A percentile compares a stretch with the other conserved stretches of the same genome.
Conservation (phyloP, 139 green algal species). For the Tetradesmus lagerheimii region DNA sequence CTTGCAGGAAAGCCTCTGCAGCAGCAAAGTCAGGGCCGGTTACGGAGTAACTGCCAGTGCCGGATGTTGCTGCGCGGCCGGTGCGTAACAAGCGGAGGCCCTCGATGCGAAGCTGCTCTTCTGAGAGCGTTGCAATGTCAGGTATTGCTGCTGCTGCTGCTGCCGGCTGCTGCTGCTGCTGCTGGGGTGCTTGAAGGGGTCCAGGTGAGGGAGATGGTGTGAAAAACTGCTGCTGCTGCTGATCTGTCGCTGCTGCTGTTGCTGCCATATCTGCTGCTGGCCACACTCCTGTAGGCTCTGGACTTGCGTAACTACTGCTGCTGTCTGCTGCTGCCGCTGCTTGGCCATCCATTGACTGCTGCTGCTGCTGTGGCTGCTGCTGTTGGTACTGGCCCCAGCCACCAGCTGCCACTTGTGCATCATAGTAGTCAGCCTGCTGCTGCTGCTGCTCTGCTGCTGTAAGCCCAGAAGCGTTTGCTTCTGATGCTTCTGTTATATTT, state of each 20-base stretch:
- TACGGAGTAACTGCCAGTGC: background rate
- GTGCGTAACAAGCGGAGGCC: slow-evolving; percentile 40
- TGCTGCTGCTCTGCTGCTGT: background rate
- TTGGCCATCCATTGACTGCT: background rate
- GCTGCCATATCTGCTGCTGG: slow-evolving; percentile 25
- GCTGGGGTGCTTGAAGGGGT: background rate
- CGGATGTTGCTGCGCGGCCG: slow-evolving; percentile 40
- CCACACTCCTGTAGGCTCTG: background rate
- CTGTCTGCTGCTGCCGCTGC: background rate
- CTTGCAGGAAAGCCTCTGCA: slow-evolving; percentile 41
- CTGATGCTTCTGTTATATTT: background rate
- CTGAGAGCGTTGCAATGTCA: background rate
- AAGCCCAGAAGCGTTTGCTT: background rate
- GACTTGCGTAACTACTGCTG: background rate
- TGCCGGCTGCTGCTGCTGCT: slow-evolving; percentile 32
- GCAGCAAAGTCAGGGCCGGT: slow-evolving; percentile 34
- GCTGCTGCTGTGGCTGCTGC: slow-evolving; percentile 34
- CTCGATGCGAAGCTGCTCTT: slow-evolving; percentile 18
- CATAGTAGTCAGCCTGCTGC: slow-evolving; percentile 8
- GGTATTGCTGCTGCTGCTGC: slow-evolving; percentile 30
- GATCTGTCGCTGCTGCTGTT: slow-evolving; percentile 16
- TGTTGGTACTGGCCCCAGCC: slow-evolving; percentile 6
- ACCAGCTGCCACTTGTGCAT: background rate
- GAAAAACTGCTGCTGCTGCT: background rate
- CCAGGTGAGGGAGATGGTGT: background rate